These are phyloP conservation scores for Nakataea oryzae DNA, from an alignment of 2,329 filamentous ascomycete genomes.

Conservation along the genomic window DNA sequence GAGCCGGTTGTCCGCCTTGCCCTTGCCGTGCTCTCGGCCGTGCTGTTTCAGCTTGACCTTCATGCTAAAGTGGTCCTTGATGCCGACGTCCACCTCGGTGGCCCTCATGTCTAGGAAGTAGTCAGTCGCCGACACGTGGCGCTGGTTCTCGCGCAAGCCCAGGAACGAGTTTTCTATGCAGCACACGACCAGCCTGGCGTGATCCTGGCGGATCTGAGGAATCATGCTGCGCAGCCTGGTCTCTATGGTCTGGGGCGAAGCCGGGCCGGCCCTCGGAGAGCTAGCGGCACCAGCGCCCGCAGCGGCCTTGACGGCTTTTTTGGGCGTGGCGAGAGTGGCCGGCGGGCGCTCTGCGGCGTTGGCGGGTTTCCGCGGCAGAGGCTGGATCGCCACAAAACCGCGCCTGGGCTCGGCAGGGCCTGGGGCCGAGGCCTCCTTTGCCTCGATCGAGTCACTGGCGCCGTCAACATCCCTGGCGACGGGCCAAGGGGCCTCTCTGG, in stretches of 20 bases:
- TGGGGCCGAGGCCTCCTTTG: neutral
- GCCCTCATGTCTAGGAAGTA: conserved; percentile 34
- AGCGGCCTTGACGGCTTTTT: neutral
- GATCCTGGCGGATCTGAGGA: conserved; percentile 31
- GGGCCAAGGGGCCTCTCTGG: neutral
- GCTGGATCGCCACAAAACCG: neutral
- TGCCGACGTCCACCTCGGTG: conserved; percentile 16
- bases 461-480: neutral
- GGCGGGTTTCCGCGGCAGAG: neutral
- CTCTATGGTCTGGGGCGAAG: conserved; percentile 18
- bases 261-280: neutral
- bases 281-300: neutral
- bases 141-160: conserved; percentile 23
- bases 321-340: neutral
- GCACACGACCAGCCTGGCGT: conserved; percentile 33
- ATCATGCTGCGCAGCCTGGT: conserved; percentile 26
- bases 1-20: conserved; percentile 33
- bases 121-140: conserved; percentile 30
- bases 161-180: conserved; percentile 32
- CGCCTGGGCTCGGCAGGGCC: neutral
- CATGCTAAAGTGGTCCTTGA: conserved; percentile 28
- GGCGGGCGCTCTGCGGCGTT: neutral
- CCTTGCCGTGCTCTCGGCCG: conserved; percentile 21
- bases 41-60: conserved; percentile 42
- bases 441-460: neutral